Evolutionary conservation across 2,329 filamentous ascomycete genomes (phyloP), one percentile per base, ranked within the genome.

Genomic region (Phaeosphaeriaceae sp.): DNA sequence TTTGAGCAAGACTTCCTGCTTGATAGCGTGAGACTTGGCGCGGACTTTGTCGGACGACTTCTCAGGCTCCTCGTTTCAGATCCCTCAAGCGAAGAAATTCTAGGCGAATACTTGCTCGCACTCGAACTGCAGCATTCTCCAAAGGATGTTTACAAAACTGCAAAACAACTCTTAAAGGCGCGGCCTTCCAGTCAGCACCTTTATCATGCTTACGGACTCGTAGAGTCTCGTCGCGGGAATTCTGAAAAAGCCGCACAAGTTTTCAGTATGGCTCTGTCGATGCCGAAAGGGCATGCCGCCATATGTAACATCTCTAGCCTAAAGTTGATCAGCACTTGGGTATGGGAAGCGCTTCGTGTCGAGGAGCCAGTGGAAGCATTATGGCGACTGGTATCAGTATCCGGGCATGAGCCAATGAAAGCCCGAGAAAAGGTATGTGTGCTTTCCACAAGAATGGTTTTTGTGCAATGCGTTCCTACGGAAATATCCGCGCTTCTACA

Each of bases 181-280:
- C 82, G 84, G 46, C 78, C 86, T 0, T 78, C 83, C 1, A 87
- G 85, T 59, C 69, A 89, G 3, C 76, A 79, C 12, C 76, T 97
- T 0, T 97, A 95, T 72, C 88, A 91, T 58, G 84, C 86, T 0
- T 96, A 93, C 64, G 90, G 88, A 0, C 74, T 90, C 12, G 83
- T 91, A 3, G 90, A 96, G 70, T 79, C 75, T 57, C 76, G 77
- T 1, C 81, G 80, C 23, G 83, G 80, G 0, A 86, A 87, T 18
- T 58, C 67, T 1, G 78, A 83, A 0, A 76, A 84, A 38, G 86
- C 88, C 4, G 75, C 79, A 17, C 85, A 83, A 42, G 85, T 94
- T 0, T 82, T 93, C 61, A 70, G 79, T 1, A 87, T 87, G 1
- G 87, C 90, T 1, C 76, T 90, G n/a, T 77, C 77, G 2, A 83